phyloP scores from a whole-genome alignment of 805 yeast species.

The Kockiozyma suomiensis region DNA sequence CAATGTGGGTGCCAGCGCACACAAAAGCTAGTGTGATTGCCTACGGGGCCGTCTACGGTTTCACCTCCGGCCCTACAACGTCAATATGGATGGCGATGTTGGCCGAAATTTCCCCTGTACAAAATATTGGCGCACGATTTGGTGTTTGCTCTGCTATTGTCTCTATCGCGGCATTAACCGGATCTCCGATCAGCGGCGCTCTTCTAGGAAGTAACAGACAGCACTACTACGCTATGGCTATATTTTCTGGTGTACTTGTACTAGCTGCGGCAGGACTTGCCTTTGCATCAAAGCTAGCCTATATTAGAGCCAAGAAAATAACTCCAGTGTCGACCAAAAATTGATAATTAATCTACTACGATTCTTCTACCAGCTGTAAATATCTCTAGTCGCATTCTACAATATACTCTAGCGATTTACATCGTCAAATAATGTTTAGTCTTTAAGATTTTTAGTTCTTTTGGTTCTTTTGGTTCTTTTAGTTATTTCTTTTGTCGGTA shows the following conservation, averaged over 20 bases:
- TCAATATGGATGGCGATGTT: conserved; percentile 42
- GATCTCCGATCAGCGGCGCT: conserved; percentile 42
- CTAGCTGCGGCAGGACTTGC: not conserved
- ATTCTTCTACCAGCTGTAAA: no score
- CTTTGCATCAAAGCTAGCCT: not conserved
- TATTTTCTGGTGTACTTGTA: conserved; percentile 26
- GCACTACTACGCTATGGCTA: conserved; percentile 25
- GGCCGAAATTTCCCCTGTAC: conserved; percentile 37
- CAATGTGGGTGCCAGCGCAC: conserved; percentile 66
- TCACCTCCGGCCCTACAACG: conserved; percentile 41
- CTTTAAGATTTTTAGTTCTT: no score
- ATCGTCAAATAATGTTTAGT: no score
- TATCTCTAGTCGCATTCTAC: no score
- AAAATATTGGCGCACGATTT: conserved; percentile 50
- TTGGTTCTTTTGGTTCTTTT: no score
- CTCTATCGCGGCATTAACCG: conserved; percentile 50
- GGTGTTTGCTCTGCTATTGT: conserved; percentile 60
- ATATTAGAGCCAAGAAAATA: not conserved
- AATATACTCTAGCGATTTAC: no score
- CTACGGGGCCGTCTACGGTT: conserved; percentile 41
- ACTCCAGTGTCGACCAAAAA: no score
- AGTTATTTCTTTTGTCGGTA: no score
- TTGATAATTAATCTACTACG: no score
- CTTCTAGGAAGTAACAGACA: conserved; percentile 20
- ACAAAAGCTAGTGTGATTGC: conserved; percentile 39